Evolutionary conservation across 805 yeast species (phyloP), one percentile per base, ranked within the genome.

Genomic region (Middelhovenomyces tepae): DNA sequence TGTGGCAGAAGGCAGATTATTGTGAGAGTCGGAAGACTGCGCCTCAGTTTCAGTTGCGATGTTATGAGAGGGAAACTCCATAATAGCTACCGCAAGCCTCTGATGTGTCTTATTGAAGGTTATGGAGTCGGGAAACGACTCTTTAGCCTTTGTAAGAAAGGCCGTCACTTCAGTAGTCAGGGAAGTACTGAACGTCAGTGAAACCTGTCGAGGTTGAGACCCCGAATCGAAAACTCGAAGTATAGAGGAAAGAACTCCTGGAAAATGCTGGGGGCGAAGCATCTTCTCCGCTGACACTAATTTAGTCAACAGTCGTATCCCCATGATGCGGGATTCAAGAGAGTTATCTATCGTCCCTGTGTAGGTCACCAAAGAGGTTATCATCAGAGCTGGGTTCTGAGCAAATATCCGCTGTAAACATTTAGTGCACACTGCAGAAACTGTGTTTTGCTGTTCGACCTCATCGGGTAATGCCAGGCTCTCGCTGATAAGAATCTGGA

Each of bases 21-120:
- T n/a, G n/a, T n/a, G n/a, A n/a, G n/a, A n/a, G n/a, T n/a, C n/a
- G n/a, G n/a, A n/a, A n/a, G n/a, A n/a, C n/a, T n/a, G n/a, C n/a
- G 19, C 19, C 11, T 17, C 23, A 7, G 29, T 7, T 5, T 7
- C 19, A 14, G 27, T 16, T 5, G 27, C 13, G 5, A 16, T 7
- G 8, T 13, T 23, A 23, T 13, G 14, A 16, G 29, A 16, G 5
- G 29, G 15, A 15, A 13, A 7, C n/a, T 10, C 11, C 14, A 16
- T 27, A 22, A 27, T 19, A 14, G 36, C 21, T 8, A 44, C 29
- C 10, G 49, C 51, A 7, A 46, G 38, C 10, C 44, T 21, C 29
- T 46, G 51, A 22, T 41, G 47, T 7, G 32, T 37, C 34, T 43
- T 45, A 34, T 45, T 45, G 34, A 46, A 46, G 7, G 46, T 34